Base-by-base conservation (phyloP, 257 asterid genomes). In the Solanum arcanum region DNA sequence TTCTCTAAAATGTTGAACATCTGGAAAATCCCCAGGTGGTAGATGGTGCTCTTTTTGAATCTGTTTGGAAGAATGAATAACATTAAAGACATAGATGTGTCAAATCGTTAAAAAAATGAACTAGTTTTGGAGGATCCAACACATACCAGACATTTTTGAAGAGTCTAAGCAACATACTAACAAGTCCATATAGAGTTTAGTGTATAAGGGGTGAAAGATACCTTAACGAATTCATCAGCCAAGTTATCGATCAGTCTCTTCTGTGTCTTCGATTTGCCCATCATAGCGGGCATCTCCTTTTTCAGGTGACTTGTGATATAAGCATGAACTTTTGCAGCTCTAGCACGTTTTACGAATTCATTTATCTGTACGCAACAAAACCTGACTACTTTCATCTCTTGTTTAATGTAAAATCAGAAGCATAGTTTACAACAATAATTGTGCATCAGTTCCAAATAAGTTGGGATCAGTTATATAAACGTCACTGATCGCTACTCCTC, bases 271-370 rank as follows among this genome's bases (percentile, higher is more conserved):
- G 98, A 94, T 90, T 97, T 97, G 88, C 99, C 99, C 94, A 97
- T 94, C 98, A 97, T 94, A 25, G 97, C 95, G 83, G 99, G 99
- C 99, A 97, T 97, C 88, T 96, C 98, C 90, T 89, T 94, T 90
- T 89, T 97, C 86, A 97, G 90, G 90, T 97, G 99, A 86, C 98
- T 89, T 70, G 95, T 95, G 3, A 97, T 95, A 90, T 92, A 95
- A 85, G 99, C 94, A 89, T 97, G 99, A 72, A 95, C 95, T 91
- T 97, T 97, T 62, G 97, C 99, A 72, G 99, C 98, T 93, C 99
- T 91, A 35, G 99, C 96, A 23, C 99, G 99, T 88, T 97, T 97
- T 15, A 96, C 99, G 86, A 95, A 97, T 91, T 96, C 99, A 74
- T 97, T 96, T 88, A 97, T 95, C 99, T 97, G 95, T 89, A 89